Conservation (phyloP, 1,284 basidiomycete species). For the Boletus mariae region DNA sequence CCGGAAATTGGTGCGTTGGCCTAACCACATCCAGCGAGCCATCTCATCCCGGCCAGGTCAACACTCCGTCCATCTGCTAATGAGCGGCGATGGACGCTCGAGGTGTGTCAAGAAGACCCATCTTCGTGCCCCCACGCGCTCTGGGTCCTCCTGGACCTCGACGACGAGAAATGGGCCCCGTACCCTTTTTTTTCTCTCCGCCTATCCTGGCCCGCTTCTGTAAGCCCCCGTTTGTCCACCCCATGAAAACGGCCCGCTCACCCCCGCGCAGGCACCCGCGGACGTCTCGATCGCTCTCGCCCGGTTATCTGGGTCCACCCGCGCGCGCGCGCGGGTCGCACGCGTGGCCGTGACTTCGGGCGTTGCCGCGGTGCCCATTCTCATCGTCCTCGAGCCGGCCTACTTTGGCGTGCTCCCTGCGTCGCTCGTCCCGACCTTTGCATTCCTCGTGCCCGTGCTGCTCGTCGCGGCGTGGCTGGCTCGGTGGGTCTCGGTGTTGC, state of each 20-base stretch:
- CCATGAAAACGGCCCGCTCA: too few relatives aligned
- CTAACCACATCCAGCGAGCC: slow-evolving; percentile 16
- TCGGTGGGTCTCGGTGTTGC: slow-evolving; percentile 28
- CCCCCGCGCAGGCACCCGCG: slow-evolving; percentile 37
- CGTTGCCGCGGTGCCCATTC: slow-evolving; percentile 39
- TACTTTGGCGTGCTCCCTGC: slow-evolving; percentile 56
- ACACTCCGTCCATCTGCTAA: slow-evolving; percentile 25
- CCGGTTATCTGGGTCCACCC: too few relatives aligned
- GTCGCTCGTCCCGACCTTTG: slow-evolving; percentile 46
- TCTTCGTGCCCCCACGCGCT: slow-evolving; percentile 23
- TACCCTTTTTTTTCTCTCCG: slow-evolving; percentile 45
- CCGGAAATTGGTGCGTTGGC: slow-evolving; percentile 39
- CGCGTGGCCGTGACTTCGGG: not conserved
- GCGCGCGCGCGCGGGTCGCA: slow-evolving; percentile 48
- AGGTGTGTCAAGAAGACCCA: too few relatives aligned
- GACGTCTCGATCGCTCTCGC: too few relatives aligned
- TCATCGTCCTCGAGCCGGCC: slow-evolving; percentile 55
- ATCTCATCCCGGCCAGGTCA: slow-evolving; percentile 26
- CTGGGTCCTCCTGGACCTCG: slow-evolving; percentile 55
- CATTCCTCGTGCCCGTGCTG: slow-evolving; percentile 35
- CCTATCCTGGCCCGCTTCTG: slow-evolving; percentile 64
- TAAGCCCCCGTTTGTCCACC: slow-evolving; percentile 31
- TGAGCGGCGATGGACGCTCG: slow-evolving; percentile 37
- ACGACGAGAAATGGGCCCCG: slow-evolving; percentile 34
- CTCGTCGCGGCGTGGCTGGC: slow-evolving; percentile 27